Evolutionary conservation across 2,329 filamentous ascomycete species (phyloP).

Genomic region (Diaporthe velutina): DNA sequence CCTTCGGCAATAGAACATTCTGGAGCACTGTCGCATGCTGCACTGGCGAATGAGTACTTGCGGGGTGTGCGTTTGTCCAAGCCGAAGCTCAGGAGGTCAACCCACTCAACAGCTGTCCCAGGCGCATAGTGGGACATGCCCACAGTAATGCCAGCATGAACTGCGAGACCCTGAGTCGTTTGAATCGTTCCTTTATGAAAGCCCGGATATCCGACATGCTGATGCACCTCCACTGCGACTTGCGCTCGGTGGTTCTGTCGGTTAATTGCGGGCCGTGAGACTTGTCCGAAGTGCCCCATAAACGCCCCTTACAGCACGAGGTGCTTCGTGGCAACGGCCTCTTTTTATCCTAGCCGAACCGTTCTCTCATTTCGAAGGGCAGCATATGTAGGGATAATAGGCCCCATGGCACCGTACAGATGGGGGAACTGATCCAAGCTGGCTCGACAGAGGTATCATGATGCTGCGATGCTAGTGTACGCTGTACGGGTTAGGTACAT

Average conservation of each 20-base stretch:
- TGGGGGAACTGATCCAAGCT: not conserved
- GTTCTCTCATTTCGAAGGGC: not conserved
- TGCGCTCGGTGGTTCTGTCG: not conserved
- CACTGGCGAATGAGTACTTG: not conserved
- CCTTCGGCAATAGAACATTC: not conserved
- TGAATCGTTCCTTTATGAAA: not conserved
- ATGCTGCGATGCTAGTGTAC: constrained; percentile 24
- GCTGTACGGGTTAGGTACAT: not conserved
- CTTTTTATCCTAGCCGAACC: too few relatives aligned
- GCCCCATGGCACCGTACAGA: not conserved
- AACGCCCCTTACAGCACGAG: not conserved
- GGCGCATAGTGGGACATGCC: not conserved
- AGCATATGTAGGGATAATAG: not conserved
- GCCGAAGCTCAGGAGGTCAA: not conserved
- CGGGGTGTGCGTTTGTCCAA: not conserved
- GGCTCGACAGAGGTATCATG: constrained; percentile 9
- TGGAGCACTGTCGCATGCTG: not conserved
- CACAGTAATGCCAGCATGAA: not conserved
- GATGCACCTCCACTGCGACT: not conserved
- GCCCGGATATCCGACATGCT: not conserved
- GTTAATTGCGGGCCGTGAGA: not conserved
- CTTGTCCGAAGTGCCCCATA: not conserved
- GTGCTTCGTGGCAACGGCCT: not conserved
- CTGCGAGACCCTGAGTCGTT: constrained; percentile 4
- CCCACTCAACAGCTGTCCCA: not conserved